Conservation (phyloP, 1,284 basidiomycete genomes). For the Tranzscheliella williamsii region DNA sequence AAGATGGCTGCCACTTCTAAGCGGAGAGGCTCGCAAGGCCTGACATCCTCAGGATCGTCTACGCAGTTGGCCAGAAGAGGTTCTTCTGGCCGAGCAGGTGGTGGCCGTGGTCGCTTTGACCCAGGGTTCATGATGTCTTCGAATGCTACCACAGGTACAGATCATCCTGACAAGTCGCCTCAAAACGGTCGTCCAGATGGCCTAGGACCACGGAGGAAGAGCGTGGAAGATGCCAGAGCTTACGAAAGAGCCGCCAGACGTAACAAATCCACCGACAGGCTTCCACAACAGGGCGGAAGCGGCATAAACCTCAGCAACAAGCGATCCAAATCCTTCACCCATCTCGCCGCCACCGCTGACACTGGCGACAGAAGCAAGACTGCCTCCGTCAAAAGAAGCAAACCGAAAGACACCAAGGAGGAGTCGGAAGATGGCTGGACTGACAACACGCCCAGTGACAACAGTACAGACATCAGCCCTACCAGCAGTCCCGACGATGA, state of each 20-base stretch:
- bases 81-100: conserved; percentile 26
- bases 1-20: conserved; percentile 28
- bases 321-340: conserved; percentile 45
- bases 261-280: conserved; percentile 47
- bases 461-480: conserved; percentile 15
- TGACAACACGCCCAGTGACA: conserved; percentile 28
- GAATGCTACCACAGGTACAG: conserved; percentile 15
- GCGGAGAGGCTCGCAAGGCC: conserved; percentile 25
- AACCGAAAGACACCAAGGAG: conserved; percentile 9
- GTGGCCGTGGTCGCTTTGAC: conserved; percentile 37
- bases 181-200: conserved; percentile 1
- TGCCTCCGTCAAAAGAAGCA: conserved; percentile 5
- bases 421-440: conserved; percentile 47
- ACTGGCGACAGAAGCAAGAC: conserved; percentile 15
- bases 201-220: background rate
- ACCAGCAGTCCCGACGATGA: conserved; percentile 36
- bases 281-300: conserved; percentile 36
- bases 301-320: conserved; percentile 39
- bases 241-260: conserved; percentile 13
- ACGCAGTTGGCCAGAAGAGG: conserved; percentile 33
- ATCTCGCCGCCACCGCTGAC: conserved; percentile 29
- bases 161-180: conserved; percentile 13
- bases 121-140: conserved; percentile 46
- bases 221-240: conserved; percentile 5
- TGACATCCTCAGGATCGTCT: conserved; percentile 35